Evolutionary conservation across 2,329 filamentous ascomycete species (phyloP), one percentile per base, ranked within the genome.

Genomic region (Orbilia javanica): DNA sequence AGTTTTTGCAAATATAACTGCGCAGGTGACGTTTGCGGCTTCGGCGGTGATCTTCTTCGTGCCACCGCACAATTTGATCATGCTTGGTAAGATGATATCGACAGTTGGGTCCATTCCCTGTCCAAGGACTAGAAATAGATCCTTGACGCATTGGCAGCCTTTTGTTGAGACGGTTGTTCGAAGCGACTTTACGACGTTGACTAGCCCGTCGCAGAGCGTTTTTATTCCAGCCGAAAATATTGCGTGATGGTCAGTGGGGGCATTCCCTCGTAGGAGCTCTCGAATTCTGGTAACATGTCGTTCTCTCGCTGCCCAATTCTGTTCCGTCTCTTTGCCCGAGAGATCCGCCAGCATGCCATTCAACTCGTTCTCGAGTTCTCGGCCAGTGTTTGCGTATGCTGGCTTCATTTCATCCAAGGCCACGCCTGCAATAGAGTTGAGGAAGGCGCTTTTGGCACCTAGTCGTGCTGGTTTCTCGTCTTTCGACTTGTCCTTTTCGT

Each of bases 41-140:
- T 97, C 91, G 0, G 93, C 93, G 72, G 89, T 90, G 81, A 99
- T 97, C 84, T 96, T 97, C 85, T 99, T 99, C 57, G 95, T 96
- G 25, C 90, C 91, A 8, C 91, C 93, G 80, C 92, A 94, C 79
- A 97, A 89, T 84, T 97, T 97, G 85, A 98, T 90, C 81, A 97
- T 89, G 29, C 90, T 91, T 82, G 97, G 94, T 85, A 98, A 89
- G 22, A 97, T 87, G 63, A 97, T 89, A 84, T 98, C 95, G 6
- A 96, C 91, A 90, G 97, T 92, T 10, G 91, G 89, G 82, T 98
- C 95, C 82, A 97, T 90, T 46, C 88, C 91, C 0, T 93, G 88
- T 0, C 94, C 94, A 53, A 93, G 90, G 7, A 88, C 90, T 80
- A 88, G 89, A 18, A 93, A 93, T 29, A 97, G 86, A 80, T 98